phyloP scores from a whole-genome alignment of 2,329 filamentous ascomycete species.

The Aspergillus costaricaensis region DNA sequence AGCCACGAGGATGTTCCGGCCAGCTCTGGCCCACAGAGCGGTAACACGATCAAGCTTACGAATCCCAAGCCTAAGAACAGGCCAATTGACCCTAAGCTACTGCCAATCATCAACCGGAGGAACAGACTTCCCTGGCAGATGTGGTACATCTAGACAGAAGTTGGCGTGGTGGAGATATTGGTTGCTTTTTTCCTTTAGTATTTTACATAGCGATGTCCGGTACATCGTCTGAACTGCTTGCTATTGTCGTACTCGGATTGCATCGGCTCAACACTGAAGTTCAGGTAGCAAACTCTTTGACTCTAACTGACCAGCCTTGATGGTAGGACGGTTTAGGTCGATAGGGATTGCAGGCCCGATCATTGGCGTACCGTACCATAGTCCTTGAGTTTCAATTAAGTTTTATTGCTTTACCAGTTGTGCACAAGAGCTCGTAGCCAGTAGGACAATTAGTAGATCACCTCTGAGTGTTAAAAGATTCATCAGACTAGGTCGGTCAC shows the following conservation, averaged over 20 bases:
- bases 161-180: neutral
- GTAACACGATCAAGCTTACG: conserved; percentile 38
- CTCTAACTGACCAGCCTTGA: neutral
- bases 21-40: conserved; percentile 43
- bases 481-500: no score
- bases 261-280: neutral
- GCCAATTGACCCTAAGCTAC: conserved; percentile 35
- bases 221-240: neutral
- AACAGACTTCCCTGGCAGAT: conserved; percentile 38
- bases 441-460: neutral
- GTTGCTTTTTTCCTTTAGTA: neutral
- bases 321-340: neutral
- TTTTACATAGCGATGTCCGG: neutral
- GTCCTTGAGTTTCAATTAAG: neutral
- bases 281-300: neutral
- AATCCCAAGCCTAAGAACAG: conserved; percentile 30
- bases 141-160: conserved; percentile 42
- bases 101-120: conserved; percentile 34
- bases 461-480: no score
- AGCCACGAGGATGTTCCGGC: conserved; percentile 64
- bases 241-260: neutral
- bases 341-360: neutral
- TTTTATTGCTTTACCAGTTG: neutral
- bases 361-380: neutral
- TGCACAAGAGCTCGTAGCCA: neutral